Evolutionary conservation across 768 basidiomycete genomes (phyloP), one percentile per base, ranked within the genome.

Genomic region (Lactarius indigo): DNA sequence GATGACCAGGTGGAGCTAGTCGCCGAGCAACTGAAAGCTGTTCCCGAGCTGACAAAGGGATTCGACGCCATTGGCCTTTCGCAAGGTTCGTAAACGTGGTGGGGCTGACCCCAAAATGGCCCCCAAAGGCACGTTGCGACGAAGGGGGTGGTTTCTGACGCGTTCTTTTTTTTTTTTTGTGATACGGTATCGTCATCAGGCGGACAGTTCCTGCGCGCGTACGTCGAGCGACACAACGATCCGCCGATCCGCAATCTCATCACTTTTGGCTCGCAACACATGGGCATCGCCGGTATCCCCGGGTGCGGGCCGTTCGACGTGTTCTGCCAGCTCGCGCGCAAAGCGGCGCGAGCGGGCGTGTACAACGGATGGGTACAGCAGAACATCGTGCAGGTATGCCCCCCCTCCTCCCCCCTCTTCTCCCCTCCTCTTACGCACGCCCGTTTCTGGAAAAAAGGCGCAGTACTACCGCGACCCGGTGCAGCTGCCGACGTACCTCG

Each of bases 61-160:
- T 95, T 94, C 70, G 92, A 94, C 73, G 93, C 90, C 18, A 87
- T 95, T 60, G 93, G 93, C 1, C 88, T 95, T 76, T 94, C 92
- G 1, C 93, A 95, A 83, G 92, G 89, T 76, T 61, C n/a, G 74
- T 61, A 20, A 18, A 6, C 13, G 8, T 35, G 55, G n/a, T n/a
- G n/a, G n/a, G 37, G 47, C 20, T n/a, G n/a, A 12, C 35, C 33
- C 33, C 33, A 33, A 33, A 33, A 10, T 1, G 33, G 9, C 33
- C 35, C n/a, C n/a, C n/a, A n/a, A 26, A 20, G 31, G 33, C 30
- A 13, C 37, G 1, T 42, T 31, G n/a, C 3, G 23, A 50, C 47
- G 47, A 41, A 28, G 18, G 23, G 5, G 35, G n/a, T n/a, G 35
- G 12, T 39, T 64, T 12, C 52, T 56, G 64, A 55, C n/a, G 6